Conservation (phyloP, 768 basidiomycete species). For the Xerocomellus dryophilus region DNA sequence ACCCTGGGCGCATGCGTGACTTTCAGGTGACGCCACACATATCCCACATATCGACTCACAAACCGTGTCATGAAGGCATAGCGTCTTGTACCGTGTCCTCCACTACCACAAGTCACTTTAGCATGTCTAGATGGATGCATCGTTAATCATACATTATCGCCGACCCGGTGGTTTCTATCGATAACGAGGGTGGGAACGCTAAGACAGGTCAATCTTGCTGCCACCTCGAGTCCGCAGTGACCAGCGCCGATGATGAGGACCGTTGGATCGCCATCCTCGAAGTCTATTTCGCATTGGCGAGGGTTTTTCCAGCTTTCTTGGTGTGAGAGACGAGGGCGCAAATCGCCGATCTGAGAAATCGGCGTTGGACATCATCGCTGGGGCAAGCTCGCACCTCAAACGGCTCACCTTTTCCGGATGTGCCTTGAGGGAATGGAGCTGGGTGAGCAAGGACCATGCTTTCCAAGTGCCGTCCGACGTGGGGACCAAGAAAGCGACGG, state of each 20-base stretch:
- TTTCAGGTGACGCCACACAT: constrained; percentile 1
- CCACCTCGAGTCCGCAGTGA: constrained; percentile 61
- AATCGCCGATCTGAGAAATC: constrained; percentile 29
- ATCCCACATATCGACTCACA: constrained; percentile 35
- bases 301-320: constrained; percentile 51
- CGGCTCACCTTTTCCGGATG: constrained; percentile 43
- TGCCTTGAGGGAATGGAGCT: constrained; percentile 53
- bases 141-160: constrained; percentile 39
- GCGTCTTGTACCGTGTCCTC: constrained; percentile 54
- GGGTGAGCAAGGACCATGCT: constrained; percentile 57
- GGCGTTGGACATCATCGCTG: neutral
- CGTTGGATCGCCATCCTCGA: constrained; percentile 45
- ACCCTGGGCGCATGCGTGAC: constrained; percentile 35
- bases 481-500: constrained; percentile 51
- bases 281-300: constrained; percentile 41
- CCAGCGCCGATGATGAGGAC: constrained; percentile 66
- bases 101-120: constrained; percentile 31
- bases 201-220: constrained; percentile 57
- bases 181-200: constrained; percentile 53
- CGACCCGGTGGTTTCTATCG: constrained; percentile 48
- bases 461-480: constrained; percentile 46
- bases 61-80: constrained; percentile 51
- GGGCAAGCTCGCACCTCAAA: neutral
- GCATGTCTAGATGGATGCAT: neutral
- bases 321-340: constrained; percentile 40